phyloP scores from a whole-genome alignment of 805 yeast species.

The Clavispora vitiphila region DNA sequence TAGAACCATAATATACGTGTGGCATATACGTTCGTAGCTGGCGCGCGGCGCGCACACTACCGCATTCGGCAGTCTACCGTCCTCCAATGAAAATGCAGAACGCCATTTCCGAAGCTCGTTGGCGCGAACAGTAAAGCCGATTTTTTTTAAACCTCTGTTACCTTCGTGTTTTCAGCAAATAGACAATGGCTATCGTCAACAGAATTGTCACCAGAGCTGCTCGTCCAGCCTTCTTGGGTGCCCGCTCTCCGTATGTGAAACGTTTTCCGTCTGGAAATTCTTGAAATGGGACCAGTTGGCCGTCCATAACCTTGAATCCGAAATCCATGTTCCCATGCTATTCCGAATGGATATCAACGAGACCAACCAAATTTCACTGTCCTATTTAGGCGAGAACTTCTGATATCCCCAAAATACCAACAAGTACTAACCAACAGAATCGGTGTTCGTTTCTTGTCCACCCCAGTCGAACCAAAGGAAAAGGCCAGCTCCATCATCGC shows the following conservation, averaged over 20 bases:
- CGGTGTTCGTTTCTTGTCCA: slow-evolving; percentile 63
- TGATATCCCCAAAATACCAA: not conserved
- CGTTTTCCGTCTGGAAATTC: not conserved
- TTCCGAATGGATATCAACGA: too few species aligned
- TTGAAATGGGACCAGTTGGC: not conserved
- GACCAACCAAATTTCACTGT: too few species aligned
- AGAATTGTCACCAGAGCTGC: slow-evolving; percentile 41
- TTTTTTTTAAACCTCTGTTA: not conserved
- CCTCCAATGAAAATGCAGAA: slow-evolving; percentile 14
- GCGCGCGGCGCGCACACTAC: slow-evolving; percentile 1
- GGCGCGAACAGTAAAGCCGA: slow-evolving; percentile 8
- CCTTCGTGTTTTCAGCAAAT: slow-evolving; percentile 2
- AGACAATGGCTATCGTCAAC: slow-evolving; percentile 38
- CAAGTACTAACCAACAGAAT: slow-evolving; percentile 39
- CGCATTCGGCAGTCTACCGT: slow-evolving; percentile 2
- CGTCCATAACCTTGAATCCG: not conserved
- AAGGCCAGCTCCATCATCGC: slow-evolving; percentile 87
- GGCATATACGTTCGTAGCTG: not conserved
- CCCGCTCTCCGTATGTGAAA: slow-evolving; percentile 40
- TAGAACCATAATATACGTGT: not conserved
- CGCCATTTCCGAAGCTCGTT: slow-evolving; percentile 8
- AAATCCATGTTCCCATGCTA: too few species aligned
- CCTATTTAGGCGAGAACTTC: too few species aligned
- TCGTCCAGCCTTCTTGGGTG: slow-evolving; percentile 38
- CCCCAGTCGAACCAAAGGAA: slow-evolving; percentile 79